Evolutionary conservation across 192 early-diverging fungal genomes (phyloP).

Genomic region (Piromyces sp.): DNA sequence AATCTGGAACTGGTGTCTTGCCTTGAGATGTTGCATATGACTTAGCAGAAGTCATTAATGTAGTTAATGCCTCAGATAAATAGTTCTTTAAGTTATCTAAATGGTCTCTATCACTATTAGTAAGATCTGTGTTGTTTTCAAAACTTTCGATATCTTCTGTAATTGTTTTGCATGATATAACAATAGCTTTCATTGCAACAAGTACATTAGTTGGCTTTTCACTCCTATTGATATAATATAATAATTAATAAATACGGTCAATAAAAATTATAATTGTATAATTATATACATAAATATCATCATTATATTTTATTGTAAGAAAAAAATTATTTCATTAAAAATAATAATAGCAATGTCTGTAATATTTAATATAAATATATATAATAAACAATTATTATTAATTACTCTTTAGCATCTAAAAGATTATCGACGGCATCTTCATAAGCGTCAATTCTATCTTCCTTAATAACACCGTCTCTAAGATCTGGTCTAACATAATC

Average conservation of each 20-base stretch:
- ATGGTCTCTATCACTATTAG: slow-evolving; percentile 21
- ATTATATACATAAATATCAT: too few relatives aligned
- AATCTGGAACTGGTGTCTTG: background rate
- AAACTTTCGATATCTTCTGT: slow-evolving; percentile 63
- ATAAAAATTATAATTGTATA: too few relatives aligned
- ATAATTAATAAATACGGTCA: too few relatives aligned
- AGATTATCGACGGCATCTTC: slow-evolving; percentile 70
- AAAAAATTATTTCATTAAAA: background rate
- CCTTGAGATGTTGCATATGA: slow-evolving; percentile 35
- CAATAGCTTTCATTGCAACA: slow-evolving; percentile 66
- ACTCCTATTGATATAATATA: slow-evolving; percentile 17
- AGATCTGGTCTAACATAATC: slow-evolving; percentile 8
- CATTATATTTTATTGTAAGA: background rate
- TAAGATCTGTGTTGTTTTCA: slow-evolving; percentile 25
- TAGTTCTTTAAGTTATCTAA: slow-evolving; percentile 36
- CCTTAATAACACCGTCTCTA: slow-evolving; percentile 51
- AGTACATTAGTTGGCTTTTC: slow-evolving; percentile 54
- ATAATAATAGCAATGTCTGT: too few relatives aligned
- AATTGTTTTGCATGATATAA: slow-evolving; percentile 64
- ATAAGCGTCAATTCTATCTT: slow-evolving; percentile 49
- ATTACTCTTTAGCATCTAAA: slow-evolving; percentile 50
- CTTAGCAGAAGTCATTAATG: slow-evolving; percentile 57
- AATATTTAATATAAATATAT: too few relatives aligned
- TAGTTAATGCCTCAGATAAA: slow-evolving; percentile 42
- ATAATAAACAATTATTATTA: too few relatives aligned